phyloP scores from a whole-genome alignment of 805 yeast species.

The Starmerella khaoyaiensis region DNA sequence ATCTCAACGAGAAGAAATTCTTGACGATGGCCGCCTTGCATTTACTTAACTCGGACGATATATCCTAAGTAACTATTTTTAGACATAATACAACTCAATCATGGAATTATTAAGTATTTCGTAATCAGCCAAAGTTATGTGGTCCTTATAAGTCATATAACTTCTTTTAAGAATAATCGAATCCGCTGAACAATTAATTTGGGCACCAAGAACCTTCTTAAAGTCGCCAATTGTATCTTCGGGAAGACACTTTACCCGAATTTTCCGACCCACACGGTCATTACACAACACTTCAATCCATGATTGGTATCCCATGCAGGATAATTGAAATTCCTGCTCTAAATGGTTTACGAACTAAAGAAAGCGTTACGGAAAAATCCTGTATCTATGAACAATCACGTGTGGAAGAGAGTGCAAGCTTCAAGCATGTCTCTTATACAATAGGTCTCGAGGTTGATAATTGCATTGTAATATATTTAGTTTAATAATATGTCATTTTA shows the following conservation, averaged over 20 bases:
- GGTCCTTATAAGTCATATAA: constrained; percentile 71
- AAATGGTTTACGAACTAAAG: no score
- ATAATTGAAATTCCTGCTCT: no score
- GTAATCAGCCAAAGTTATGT: constrained; percentile 83
- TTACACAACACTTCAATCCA: constrained; percentile 54
- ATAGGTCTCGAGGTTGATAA: no score
- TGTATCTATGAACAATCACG: no score
- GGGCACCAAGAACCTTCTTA: constrained; percentile 69
- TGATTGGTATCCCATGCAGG: background rate
- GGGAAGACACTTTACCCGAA: constrained; percentile 70
- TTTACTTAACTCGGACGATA: background rate
- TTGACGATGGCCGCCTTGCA: constrained; percentile 3
- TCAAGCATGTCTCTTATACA: no score
- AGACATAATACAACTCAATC: constrained; percentile 47
- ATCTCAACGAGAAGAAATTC: constrained; percentile 10
- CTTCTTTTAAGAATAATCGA: constrained; percentile 69
- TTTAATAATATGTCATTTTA: no score
- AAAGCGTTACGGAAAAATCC: background rate
- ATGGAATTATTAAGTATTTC: constrained; percentile 85
- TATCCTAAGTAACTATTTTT: background rate
- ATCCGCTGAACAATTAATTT: constrained; percentile 61
- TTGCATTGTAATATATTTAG: no score
- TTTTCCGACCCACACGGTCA: constrained; percentile 76
- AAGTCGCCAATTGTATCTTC: constrained; percentile 83
- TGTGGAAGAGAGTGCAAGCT: no score